Conservation (phyloP, 257 asterid species). For the Thymus quinquecostatus region DNA sequence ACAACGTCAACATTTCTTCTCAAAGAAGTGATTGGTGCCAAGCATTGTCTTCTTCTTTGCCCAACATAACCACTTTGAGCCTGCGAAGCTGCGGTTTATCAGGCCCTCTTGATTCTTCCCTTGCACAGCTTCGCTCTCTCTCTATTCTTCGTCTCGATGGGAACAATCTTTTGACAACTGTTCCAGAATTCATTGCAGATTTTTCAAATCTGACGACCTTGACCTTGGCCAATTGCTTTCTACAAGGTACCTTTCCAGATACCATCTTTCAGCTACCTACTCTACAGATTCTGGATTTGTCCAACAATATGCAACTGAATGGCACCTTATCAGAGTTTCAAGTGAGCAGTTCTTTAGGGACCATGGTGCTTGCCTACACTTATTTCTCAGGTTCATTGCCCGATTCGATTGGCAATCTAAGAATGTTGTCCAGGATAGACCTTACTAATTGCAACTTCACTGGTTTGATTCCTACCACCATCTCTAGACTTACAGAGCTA, state of each 20-base stretch:
- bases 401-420: conserved; percentile 41
- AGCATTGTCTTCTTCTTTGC: conserved; percentile 43
- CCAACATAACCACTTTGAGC: conserved; percentile 51
- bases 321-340: conserved; percentile 47
- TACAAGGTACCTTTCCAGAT: conserved; percentile 49
- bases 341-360: conserved; percentile 36
- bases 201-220: conserved; percentile 42
- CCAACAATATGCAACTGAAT: conserved; percentile 31
- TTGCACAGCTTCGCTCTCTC: conserved; percentile 40
- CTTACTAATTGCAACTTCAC: conserved; percentile 44
- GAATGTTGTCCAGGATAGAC: conserved; percentile 39
- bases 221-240: conserved; percentile 41
- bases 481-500: conserved; percentile 41
- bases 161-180: conserved; percentile 41
- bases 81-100: conserved; percentile 42
- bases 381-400: conserved; percentile 49
- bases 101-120: conserved; percentile 49
- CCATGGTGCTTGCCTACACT: conserved; percentile 38
- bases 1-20: conserved; percentile 47
- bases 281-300: conserved; percentile 42
- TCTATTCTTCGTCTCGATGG: conserved; percentile 43
- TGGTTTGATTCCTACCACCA: conserved; percentile 47
- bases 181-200: conserved; percentile 40
- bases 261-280: conserved; percentile 39
- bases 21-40: conserved; percentile 42